phyloP scores from a whole-genome alignment of 106 monocot genomes.

The Platanthera zijinensis region DNA sequence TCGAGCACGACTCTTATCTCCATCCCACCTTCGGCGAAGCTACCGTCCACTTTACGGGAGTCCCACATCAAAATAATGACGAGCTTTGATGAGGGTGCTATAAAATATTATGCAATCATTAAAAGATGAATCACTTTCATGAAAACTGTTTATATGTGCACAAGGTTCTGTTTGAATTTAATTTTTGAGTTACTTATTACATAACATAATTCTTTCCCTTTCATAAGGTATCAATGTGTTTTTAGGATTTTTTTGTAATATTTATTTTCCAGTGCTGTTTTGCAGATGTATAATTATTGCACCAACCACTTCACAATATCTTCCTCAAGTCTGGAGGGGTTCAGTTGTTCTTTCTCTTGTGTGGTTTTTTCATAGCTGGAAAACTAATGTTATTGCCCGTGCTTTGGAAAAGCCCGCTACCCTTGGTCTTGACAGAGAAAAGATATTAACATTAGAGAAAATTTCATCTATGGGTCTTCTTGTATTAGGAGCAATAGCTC shows the following conservation, averaged over 20 bases:
- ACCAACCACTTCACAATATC: constrained; percentile 50
- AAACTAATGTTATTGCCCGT: constrained; percentile 56
- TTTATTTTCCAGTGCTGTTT: not conserved
- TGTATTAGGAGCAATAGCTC: constrained; percentile 57
- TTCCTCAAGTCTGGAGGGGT: constrained; percentile 78
- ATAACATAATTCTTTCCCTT: not conserved
- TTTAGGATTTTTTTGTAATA: constrained; percentile 4
- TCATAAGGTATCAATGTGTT: not conserved
- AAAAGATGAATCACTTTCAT: not conserved
- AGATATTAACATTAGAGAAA: constrained; percentile 65
- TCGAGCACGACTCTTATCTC: too few species aligned
- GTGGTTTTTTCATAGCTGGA: constrained; percentile 95
- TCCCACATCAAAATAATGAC: not conserved
- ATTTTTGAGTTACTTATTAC: not conserved
- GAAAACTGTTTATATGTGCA: not conserved
- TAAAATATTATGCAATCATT: not conserved
- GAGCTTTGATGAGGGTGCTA: not conserved
- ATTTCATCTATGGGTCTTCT: constrained; percentile 68
- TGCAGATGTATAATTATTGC: constrained; percentile 53
- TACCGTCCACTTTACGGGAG: too few species aligned
- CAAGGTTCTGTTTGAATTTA: not conserved
- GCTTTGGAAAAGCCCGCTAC: constrained; percentile 29
- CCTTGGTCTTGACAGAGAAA: constrained; percentile 54
- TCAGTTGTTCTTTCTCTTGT: constrained; percentile 77
- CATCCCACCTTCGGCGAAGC: too few species aligned